Conservation (phyloP, 768 basidiomycete genomes). For the Grammothele lineata region DNA sequence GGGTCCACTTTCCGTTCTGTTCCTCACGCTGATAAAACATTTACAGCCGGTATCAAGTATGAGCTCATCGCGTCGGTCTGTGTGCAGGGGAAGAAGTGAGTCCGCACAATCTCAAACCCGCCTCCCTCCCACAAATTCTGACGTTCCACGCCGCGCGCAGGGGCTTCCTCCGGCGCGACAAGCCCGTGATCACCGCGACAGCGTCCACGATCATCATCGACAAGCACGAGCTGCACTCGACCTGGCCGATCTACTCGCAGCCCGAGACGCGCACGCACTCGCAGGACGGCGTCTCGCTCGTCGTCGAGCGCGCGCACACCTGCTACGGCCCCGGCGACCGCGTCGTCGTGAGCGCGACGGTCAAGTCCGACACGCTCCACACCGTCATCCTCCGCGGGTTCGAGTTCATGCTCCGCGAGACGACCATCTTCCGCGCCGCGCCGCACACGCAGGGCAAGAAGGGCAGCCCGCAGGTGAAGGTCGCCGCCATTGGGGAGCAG, state of each 20-base stretch:
- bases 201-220: conserved; percentile 75
- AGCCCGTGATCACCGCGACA: conserved; percentile 63
- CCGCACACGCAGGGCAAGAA: conserved; percentile 52
- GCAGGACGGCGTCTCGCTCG: conserved; percentile 70
- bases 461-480: conserved; percentile 52
- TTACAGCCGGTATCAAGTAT: conserved; percentile 76
- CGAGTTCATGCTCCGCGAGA: conserved; percentile 76
- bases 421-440: conserved; percentile 68
- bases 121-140: no score
- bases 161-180: conserved; percentile 78
- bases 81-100: conserved; percentile 80
- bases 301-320: conserved; percentile 67
- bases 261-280: conserved; percentile 62
- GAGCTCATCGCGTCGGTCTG: conserved; percentile 88
- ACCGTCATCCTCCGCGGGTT: conserved; percentile 78
- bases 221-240: conserved; percentile 91
- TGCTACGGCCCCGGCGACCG: conserved; percentile 88
- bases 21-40: neutral
- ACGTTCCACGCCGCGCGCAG: no score
- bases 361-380: conserved; percentile 66
- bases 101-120: no score
- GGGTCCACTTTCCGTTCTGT: neutral
- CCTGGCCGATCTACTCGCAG: conserved; percentile 89
- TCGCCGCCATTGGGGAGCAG: conserved; percentile 58
- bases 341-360: conserved; percentile 62